A percentile compares a stretch with the other conserved stretches of the same genome.
Evolutionary conservation across 2,329 filamentous ascomycete genomes (phyloP).

Genomic region (Didymella keratinophila): DNA sequence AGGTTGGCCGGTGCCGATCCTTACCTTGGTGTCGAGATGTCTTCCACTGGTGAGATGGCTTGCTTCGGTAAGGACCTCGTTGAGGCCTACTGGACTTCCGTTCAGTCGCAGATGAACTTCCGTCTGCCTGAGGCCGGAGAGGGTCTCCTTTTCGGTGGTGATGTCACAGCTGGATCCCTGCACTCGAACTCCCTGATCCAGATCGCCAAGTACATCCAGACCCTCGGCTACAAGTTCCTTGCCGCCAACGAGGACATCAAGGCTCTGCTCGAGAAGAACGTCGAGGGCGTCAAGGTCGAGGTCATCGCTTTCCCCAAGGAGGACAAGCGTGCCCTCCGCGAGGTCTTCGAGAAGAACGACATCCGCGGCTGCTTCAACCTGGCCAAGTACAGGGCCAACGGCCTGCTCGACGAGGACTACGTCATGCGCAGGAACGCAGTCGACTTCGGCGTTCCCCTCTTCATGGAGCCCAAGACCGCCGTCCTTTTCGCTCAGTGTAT

Average conservation of each 20-base stretch:
- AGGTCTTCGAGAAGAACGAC: slow-evolving; percentile 96
- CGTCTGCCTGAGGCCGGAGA: slow-evolving; percentile 92
- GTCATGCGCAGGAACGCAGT: slow-evolving; percentile 98
- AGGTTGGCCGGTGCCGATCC: slow-evolving; percentile 96
- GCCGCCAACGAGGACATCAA: slow-evolving; percentile 85
- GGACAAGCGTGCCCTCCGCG: slow-evolving; percentile 91
- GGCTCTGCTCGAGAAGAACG: slow-evolving; percentile 75
- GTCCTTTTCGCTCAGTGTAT: slow-evolving; percentile 96
- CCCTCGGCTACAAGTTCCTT: slow-evolving; percentile 93
- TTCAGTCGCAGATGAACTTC: slow-evolving; percentile 99
- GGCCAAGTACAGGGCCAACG: slow-evolving; percentile 82
- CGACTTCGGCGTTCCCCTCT: slow-evolving; percentile 95
- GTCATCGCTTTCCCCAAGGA: slow-evolving; percentile 97
- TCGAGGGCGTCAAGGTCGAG: slow-evolving; percentile 76
- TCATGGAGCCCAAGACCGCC: slow-evolving; percentile 99
- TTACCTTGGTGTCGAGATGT: slow-evolving; percentile 98
- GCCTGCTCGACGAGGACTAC: slow-evolving; percentile 89
- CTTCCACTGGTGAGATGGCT: slow-evolving; percentile 95
- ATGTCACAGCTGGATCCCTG: slow-evolving; percentile 60
- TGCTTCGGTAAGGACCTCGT: slow-evolving; percentile 97
- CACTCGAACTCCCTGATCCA: slow-evolving; percentile 72
- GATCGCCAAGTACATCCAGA: slow-evolving; percentile 85
- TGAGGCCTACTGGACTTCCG: slow-evolving; percentile 96
- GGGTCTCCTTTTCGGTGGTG: slow-evolving; percentile 93
- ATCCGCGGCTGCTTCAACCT: slow-evolving; percentile 97